Conservation (phyloP, 2,329 filamentous ascomycete species). For the Scortechinia acanthostroma region DNA sequence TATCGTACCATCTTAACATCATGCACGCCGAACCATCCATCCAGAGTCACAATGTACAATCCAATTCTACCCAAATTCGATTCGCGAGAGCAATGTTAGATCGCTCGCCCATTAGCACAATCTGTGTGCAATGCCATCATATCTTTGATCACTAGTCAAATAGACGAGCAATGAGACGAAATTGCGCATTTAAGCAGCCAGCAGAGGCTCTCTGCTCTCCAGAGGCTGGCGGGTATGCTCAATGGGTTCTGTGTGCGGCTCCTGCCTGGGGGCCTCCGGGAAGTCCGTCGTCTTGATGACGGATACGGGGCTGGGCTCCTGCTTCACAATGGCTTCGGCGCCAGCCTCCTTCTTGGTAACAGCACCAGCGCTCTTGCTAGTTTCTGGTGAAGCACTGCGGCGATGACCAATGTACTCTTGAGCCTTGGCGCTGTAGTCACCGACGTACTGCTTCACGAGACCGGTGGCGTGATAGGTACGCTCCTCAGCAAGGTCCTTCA, state of each 20-base stretch:
- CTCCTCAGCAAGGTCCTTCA: constrained; percentile 50
- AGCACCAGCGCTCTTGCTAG: constrained; percentile 12
- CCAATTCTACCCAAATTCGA: background rate
- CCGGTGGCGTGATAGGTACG: constrained; percentile 49
- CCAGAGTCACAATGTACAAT: too few species aligned
- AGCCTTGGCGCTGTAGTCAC: constrained; percentile 52
- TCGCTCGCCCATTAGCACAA: background rate
- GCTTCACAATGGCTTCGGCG: constrained; percentile 13
- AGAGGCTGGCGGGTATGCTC: background rate
- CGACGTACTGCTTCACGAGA: constrained; percentile 47
- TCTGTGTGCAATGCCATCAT: constrained; percentile 1
- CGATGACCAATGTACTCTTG: constrained; percentile 38
- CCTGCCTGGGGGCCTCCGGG: constrained; percentile 9
- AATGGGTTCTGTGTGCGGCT: constrained; percentile 4
- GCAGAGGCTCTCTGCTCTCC: background rate
- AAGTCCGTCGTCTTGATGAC: constrained; percentile 8
- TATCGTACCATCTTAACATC: background rate
- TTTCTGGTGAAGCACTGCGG: constrained; percentile 9
- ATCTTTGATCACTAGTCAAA: background rate
- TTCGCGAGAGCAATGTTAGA: background rate
- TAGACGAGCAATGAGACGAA: background rate
- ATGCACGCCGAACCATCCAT: background rate
- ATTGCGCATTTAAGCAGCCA: background rate
- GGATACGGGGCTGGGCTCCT: constrained; percentile 12
- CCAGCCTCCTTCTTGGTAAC: background rate